Conservation (phyloP, 805 yeast species). For the Monosporozyma servazzii region DNA sequence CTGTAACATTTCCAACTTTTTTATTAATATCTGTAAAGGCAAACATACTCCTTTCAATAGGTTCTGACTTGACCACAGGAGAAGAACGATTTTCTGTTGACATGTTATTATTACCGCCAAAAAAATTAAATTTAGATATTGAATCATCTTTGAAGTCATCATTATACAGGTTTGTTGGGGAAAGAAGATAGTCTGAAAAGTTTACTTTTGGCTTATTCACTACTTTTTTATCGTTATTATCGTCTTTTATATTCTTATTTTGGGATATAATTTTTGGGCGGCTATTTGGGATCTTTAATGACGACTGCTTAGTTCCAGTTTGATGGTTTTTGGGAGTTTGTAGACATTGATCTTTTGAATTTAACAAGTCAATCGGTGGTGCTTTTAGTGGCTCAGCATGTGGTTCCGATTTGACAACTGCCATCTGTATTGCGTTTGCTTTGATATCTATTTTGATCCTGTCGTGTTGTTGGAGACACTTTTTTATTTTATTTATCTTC, state of each 20-base stretch:
- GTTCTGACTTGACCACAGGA: not conserved
- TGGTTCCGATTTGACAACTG: conserved; percentile 1
- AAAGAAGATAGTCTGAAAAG: conserved; percentile 1
- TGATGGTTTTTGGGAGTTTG: not conserved
- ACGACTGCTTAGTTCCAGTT: not conserved
- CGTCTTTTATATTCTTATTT: not conserved
- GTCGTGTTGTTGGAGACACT: too few relatives aligned
- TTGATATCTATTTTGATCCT: too few relatives aligned
- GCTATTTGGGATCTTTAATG: not conserved
- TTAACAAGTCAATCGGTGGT: not conserved
- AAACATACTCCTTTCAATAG: not conserved
- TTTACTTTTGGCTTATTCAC: not conserved
- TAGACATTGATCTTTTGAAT: not conserved
- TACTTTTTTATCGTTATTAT: not conserved
- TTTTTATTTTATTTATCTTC: too few relatives aligned
- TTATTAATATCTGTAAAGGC: not conserved
- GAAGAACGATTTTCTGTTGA: not conserved
- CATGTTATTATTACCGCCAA: not conserved
- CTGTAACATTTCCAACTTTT: not conserved
- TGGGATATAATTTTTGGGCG: not conserved
- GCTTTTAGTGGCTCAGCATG: not conserved
- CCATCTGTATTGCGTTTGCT: not conserved
- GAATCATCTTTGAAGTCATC: not conserved
- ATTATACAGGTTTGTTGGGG: not conserved
- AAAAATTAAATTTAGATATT: not conserved